phyloP scores from a whole-genome alignment of 2,329 filamentous ascomycete species.

The Trichoderma cornu-damae region DNA sequence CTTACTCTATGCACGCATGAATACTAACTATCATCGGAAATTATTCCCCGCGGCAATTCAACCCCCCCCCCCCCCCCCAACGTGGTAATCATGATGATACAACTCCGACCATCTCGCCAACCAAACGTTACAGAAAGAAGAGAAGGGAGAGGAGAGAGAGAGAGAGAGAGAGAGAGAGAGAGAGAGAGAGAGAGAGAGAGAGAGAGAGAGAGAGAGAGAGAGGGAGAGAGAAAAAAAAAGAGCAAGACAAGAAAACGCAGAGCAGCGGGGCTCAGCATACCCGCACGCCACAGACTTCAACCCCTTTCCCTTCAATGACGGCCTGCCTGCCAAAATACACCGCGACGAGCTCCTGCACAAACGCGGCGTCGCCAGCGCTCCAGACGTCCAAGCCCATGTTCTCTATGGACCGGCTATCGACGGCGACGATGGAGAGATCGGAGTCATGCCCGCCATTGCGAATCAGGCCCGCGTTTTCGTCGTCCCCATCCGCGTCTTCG shows the following conservation, averaged over 20 bases:
- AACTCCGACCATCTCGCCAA: neutral
- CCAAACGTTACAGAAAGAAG: neutral
- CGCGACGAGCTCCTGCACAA: slow-evolving; percentile 57
- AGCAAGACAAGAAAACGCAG: neutral
- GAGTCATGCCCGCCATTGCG: slow-evolving; percentile 28
- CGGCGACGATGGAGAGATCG: slow-evolving; percentile 41
- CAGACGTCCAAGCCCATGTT: slow-evolving; percentile 74
- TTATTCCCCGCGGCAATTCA: too few relatives aligned
- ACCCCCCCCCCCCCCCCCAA: neutral
- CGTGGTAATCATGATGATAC: neutral
- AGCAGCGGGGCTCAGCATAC: slow-evolving; percentile 48
- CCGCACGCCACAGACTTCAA: slow-evolving; percentile 68
- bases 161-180: neutral
- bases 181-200: neutral
- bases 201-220: neutral
- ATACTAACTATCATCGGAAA: too few relatives aligned
- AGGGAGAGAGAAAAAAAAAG: neutral
- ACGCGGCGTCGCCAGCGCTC: slow-evolving; percentile 65
- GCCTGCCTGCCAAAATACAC: slow-evolving; percentile 63
- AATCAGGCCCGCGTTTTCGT: slow-evolving; percentile 28
- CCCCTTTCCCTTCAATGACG: slow-evolving; percentile 60
- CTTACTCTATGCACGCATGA: neutral
- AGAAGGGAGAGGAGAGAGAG: neutral
- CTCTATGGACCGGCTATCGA: slow-evolving; percentile 61
- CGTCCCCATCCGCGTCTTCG: slow-evolving; percentile 34